Conservation (phyloP, 2,329 filamentous ascomycete genomes). For the Colletotrichum ledebouriae region DNA sequence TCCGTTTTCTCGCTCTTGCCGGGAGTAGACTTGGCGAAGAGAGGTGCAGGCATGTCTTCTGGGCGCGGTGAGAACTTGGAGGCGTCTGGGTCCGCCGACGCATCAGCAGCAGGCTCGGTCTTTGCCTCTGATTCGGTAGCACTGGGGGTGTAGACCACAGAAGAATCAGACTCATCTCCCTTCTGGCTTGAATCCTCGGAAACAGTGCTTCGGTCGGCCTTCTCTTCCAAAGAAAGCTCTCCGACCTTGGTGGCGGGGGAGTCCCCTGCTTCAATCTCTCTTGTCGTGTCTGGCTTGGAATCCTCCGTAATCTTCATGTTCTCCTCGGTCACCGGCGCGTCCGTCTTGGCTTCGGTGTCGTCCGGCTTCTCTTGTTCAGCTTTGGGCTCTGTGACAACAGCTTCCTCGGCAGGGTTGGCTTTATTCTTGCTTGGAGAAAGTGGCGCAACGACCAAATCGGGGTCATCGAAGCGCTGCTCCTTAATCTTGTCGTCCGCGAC, state of each 20-base stretch:
- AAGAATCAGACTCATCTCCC: slow-evolving; percentile 47
- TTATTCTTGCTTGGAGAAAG: slow-evolving; percentile 64
- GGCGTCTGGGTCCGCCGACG: slow-evolving; percentile 12
- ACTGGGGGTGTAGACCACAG: slow-evolving; percentile 45
- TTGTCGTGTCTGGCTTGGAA: neutral
- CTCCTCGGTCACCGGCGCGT: slow-evolving; percentile 18
- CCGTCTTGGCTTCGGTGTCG: slow-evolving; percentile 29
- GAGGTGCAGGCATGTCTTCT: slow-evolving; percentile 77
- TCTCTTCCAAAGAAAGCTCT: slow-evolving; percentile 38
- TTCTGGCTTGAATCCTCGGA: slow-evolving; percentile 40
- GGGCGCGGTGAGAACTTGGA: slow-evolving; percentile 64
- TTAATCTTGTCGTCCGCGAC: slow-evolving; percentile 71
- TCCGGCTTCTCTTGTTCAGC: slow-evolving; percentile 24
- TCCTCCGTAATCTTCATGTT: slow-evolving; percentile 13
- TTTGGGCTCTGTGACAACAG: slow-evolving; percentile 40
- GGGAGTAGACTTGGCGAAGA: slow-evolving; percentile 64
- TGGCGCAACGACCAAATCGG: slow-evolving; percentile 68
- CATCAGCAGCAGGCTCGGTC: slow-evolving; percentile 24
- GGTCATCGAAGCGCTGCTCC: slow-evolving; percentile 66
- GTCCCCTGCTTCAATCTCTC: slow-evolving; percentile 21
- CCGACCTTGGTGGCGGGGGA: slow-evolving; percentile 30
- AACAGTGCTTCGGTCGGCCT: slow-evolving; percentile 9
- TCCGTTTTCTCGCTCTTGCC: slow-evolving; percentile 16
- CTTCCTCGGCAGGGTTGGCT: slow-evolving; percentile 42
- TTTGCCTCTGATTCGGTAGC: slow-evolving; percentile 35